Conservation (phyloP, 177 flowering plant species). For the Vitis hybrid region DNA sequence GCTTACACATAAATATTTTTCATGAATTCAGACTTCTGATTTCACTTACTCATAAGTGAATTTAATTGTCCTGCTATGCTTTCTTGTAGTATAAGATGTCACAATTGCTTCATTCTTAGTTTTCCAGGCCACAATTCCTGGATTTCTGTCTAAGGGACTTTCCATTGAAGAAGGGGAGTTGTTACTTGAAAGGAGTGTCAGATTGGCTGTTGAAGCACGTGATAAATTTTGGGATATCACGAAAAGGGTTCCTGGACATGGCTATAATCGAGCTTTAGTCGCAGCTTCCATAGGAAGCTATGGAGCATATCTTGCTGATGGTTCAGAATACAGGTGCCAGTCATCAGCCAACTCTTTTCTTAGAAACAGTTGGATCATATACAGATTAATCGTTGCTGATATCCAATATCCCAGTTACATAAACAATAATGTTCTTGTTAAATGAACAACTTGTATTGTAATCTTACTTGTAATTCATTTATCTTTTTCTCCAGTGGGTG, state of each 20-base stretch:
- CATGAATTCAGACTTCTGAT: not conserved
- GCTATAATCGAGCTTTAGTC: constrained; percentile 62
- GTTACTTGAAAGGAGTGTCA: constrained; percentile 64
- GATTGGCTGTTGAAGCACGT: constrained; percentile 75
- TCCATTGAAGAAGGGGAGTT: constrained; percentile 66
- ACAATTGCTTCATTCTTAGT: constrained; percentile 6
- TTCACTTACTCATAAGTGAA: not conserved
- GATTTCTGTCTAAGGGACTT: constrained; percentile 73
- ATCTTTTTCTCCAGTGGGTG: constrained; percentile 51
- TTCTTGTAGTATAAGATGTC: not conserved
- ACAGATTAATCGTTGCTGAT: not conserved
- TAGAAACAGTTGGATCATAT: not conserved
- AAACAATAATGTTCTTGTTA: not conserved
- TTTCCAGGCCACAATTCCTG: constrained; percentile 79
- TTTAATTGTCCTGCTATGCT: not conserved
- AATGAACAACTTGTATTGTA: not conserved
- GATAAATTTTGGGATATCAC: constrained; percentile 63
- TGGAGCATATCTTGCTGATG: constrained; percentile 98
- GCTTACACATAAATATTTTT: too few relatives aligned
- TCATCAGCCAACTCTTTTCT: not conserved
- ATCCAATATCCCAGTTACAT: too few relatives aligned
- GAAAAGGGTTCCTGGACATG: constrained; percentile 22
- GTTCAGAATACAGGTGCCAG: constrained; percentile 89
- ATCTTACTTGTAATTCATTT: not conserved
- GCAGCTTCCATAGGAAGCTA: constrained; percentile 97